Base-by-base conservation (phyloP, 805 yeast species). In the Cyberlindnera maritima region DNA sequence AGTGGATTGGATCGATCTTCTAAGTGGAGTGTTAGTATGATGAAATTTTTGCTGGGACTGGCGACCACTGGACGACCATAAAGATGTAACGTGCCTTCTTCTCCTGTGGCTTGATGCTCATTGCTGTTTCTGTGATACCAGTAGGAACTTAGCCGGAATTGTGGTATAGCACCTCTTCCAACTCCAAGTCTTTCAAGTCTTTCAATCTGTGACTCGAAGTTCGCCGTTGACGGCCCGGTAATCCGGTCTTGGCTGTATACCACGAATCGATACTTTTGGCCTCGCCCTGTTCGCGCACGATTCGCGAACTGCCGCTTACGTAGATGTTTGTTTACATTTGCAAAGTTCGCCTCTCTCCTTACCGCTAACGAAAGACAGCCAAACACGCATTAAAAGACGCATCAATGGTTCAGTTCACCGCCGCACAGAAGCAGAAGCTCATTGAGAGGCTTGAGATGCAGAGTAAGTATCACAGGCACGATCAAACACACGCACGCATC, bases 1-100 rank as follows among this genome's bases (percentile, higher is more conserved):
- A 88, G 59, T 85, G 81, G 50, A 78, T 60, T 2, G 94, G 92
- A 62, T 85, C 92, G 13, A 80, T 50, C 78, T 61, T 76, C 47
- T 41, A 32, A 3, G 36, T 32, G 18, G 15, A 17, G 23, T 15
- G 47, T 38, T 38, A 33, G 36, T 41, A 26, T 18, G 25, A 10
- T 13, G 21, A 12, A 3, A 21, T 7, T 23, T 14, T 23, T 23
- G 12, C 28, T 39, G 8, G 17, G 31, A 11, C 31, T 28, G n/a
- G 13, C 5, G 31, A 28, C 31, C 31, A 28, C n/a, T 28, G n/a
- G 4, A 14, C 11, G 28, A 25, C 28, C 28, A 8, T 25, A 11
- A 28, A 28, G 13, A 11, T 5, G n/a, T 28, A 4, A 36, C 50
- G 3, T 43, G 43, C 50, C 40, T 47, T 47, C 43, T 47, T 43